phyloP scores from a whole-genome alignment of 768 basidiomycete genomes.

The Pleurotus tuber-regium region DNA sequence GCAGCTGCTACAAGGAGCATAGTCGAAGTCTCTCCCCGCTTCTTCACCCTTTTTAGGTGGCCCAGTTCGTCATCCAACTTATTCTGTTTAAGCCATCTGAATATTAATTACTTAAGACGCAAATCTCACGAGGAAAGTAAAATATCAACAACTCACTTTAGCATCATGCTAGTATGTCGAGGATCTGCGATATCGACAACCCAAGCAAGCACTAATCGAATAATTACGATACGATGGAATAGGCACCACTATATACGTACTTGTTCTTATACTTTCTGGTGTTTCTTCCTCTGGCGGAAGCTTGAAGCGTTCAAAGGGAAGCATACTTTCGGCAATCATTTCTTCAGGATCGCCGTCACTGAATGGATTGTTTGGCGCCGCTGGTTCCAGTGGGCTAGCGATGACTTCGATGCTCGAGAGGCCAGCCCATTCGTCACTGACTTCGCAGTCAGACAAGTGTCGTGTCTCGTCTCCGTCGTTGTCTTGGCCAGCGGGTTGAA shows the following conservation, averaged over 20 bases:
- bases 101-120: background rate
- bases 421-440: constrained; percentile 47
- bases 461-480: background rate
- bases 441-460: constrained; percentile 10
- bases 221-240: no score
- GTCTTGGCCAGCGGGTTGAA: constrained; percentile 22
- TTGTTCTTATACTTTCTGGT: constrained; percentile 61
- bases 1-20: constrained; percentile 51
- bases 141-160: constrained; percentile 53
- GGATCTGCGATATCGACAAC: constrained; percentile 70
- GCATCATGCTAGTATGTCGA: constrained; percentile 53
- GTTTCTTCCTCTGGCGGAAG: constrained; percentile 64
- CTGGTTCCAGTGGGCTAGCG: constrained; percentile 16
- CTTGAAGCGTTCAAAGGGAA: constrained; percentile 67
- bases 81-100: constrained; percentile 68
- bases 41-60: constrained; percentile 78
- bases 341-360: constrained; percentile 39
- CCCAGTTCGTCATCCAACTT: constrained; percentile 61
- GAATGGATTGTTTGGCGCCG: constrained; percentile 25
- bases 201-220: constrained; percentile 65
- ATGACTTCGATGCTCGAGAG: constrained; percentile 26
- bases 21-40: constrained; percentile 41
- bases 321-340: constrained; percentile 50
- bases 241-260: constrained; percentile 27
- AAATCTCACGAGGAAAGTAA: background rate